These are phyloP conservation scores for Dactylellina haptotyla DNA, from an alignment of 2,329 filamentous ascomycete species.

Conservation along the genomic window DNA sequence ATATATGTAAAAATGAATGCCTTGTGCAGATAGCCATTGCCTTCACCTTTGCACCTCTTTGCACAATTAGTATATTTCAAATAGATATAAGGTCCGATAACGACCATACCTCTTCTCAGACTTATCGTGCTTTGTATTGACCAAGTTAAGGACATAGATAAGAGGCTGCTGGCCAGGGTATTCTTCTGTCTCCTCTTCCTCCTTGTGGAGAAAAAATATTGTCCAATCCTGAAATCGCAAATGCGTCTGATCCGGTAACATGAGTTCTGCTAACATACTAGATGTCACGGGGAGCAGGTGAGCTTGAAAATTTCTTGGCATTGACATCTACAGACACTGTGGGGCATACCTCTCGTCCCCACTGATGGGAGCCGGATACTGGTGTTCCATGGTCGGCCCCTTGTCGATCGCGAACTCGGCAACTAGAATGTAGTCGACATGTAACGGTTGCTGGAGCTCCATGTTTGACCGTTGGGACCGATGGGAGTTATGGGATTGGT, in stretches of 20 bases:
- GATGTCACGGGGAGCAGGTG: constrained; percentile 17
- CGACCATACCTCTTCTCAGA: constrained; percentile 74
- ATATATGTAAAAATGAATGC: constrained; percentile 97
- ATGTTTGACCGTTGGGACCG: constrained; percentile 58
- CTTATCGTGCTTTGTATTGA: constrained; percentile 97
- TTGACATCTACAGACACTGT: too few relatives aligned
- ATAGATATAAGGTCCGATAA: not conserved
- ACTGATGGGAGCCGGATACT: constrained; percentile 93
- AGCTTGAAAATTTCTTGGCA: constrained; percentile 11
- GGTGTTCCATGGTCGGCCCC: constrained; percentile 97
- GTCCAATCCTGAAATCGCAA: constrained; percentile 97
- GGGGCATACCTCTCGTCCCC: constrained; percentile 85
- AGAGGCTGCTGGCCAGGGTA: constrained; percentile 77
- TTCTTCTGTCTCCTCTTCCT: constrained; percentile 82
- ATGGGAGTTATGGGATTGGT: constrained; percentile 52
- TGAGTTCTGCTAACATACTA: constrained; percentile 91
- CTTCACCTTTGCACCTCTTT: constrained; percentile 89
- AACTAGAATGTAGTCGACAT: constrained; percentile 98
- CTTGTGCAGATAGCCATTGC: constrained; percentile 99
- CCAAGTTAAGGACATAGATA: constrained; percentile 95
- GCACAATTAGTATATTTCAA: constrained; percentile 27
- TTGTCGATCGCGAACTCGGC: constrained; percentile 97
- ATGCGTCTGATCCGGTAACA: constrained; percentile 97
- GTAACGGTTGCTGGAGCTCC: constrained; percentile 70
- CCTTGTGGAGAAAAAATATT: constrained; percentile 98